These are phyloP conservation scores for Carallia pectinifolia DNA, from an alignment of 345 rosid species.

Conservation along the genomic window DNA sequence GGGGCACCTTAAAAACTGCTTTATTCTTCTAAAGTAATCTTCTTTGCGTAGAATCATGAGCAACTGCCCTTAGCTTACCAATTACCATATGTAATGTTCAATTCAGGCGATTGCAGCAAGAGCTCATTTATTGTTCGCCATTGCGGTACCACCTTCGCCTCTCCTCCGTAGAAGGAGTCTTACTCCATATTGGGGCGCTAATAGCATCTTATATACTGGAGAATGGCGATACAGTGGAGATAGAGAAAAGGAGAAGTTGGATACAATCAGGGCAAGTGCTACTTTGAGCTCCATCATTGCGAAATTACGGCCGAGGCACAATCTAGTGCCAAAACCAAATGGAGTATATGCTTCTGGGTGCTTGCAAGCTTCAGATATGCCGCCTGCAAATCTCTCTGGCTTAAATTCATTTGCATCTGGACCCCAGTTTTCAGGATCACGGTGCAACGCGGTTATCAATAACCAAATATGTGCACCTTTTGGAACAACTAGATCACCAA, in stretches of 20 bases:
- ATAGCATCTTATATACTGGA: constrained; percentile 18
- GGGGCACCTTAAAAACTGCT: too few relatives aligned
- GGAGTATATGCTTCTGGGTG: constrained; percentile 12
- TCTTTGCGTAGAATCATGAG: too few relatives aligned
- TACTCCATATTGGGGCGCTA: constrained; percentile 21
- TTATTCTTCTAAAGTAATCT: too few relatives aligned
- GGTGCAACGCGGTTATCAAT: neutral
- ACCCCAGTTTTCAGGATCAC: constrained; percentile 18
- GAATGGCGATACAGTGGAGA: constrained; percentile 19
- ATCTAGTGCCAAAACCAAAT: constrained; percentile 7
- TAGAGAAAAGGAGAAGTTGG: constrained; percentile 5
- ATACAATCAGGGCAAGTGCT: neutral
- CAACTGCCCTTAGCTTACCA: too few relatives aligned
- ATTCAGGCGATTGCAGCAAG: neutral
- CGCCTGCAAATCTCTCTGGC: constrained; percentile 14
- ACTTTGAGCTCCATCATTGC: constrained; percentile 14
- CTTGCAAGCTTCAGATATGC: constrained; percentile 15
- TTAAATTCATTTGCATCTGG: constrained; percentile 16
- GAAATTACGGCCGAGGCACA: constrained; percentile 12
- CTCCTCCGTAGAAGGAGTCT: constrained; percentile 18
- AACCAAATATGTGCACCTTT: constrained; percentile 15
- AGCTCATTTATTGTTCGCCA: too few relatives aligned
- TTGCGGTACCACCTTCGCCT: neutral
- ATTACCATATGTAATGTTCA: neutral
- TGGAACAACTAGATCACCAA: constrained; percentile 7